These are phyloP conservation scores for Daldinia sp. DNA, from an alignment of 2,329 filamentous ascomycete genomes.

Conservation along the genomic window DNA sequence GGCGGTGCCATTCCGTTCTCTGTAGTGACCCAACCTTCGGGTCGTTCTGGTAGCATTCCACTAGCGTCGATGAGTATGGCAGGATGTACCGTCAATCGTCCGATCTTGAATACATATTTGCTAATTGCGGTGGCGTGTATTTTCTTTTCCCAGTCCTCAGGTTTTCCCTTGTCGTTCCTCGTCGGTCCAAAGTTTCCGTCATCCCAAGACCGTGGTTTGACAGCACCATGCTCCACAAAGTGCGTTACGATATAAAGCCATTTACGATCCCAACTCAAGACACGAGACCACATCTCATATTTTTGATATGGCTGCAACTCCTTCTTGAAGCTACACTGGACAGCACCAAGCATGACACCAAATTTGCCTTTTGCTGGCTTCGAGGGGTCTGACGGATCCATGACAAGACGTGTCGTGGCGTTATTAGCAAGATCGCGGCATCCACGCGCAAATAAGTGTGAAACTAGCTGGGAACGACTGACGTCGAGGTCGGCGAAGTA, in stretches of 20 bases:
- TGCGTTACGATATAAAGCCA: slow-evolving; percentile 82
- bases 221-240: slow-evolving; percentile 71
- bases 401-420: slow-evolving; percentile 57
- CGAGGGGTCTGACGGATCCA: slow-evolving; percentile 54
- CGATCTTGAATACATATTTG: slow-evolving; percentile 86
- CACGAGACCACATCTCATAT: slow-evolving; percentile 77
- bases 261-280: slow-evolving; percentile 81
- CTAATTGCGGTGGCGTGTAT: slow-evolving; percentile 76
- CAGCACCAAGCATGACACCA: slow-evolving; percentile 74
- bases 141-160: slow-evolving; percentile 64
- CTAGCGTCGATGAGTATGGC: slow-evolving; percentile 76
- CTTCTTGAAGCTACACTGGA: slow-evolving; percentile 75
- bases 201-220: slow-evolving; percentile 63
- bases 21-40: slow-evolving; percentile 68
- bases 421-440: slow-evolving; percentile 62
- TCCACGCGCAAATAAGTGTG: slow-evolving; percentile 69
- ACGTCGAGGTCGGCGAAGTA: slow-evolving; percentile 90
- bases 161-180: slow-evolving; percentile 48
- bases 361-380: slow-evolving; percentile 62
- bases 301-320: slow-evolving; percentile 74
- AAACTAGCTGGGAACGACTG: slow-evolving; percentile 81
- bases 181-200: slow-evolving; percentile 53
- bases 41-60: slow-evolving; percentile 76
- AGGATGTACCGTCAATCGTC: slow-evolving; percentile 83
- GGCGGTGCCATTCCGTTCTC: slow-evolving; percentile 42